Evolutionary conservation across 1,284 basidiomycete genomes (phyloP), one percentile per base, ranked within the genome.

Genomic region (Ceratobasidium sp.): DNA sequence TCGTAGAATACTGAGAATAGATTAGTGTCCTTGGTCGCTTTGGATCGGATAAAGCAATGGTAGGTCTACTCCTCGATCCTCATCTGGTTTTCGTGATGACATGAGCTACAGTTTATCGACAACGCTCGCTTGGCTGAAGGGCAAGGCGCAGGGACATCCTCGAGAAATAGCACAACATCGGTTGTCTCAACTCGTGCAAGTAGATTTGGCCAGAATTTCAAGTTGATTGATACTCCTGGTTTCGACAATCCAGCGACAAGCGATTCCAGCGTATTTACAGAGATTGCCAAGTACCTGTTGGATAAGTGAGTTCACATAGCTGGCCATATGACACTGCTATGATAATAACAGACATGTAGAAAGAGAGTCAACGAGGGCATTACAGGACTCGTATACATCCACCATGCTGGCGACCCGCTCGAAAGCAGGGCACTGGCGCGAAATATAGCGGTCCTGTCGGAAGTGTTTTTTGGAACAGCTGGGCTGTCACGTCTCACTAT

Each of bases 21-120:
- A n/a, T 8, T 32, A 69, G 66, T 46, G 18, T 69, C 2, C 35
- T 69, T 30, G 66, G 66, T 18, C 66, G 66, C 23, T 69, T 52
- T 26, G 66, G 66, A 21, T 52, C 66, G 7, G 66, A 52, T 5
- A 69, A 69, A 35, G 46, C 66, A n/a, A 32, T 43, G 8, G 66
- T 69, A 47, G 1, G 66, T n/a, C 1, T 18, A 13, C 1, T 28
- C 41, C 6, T 38, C 11, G 11, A 18, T 5, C 26, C 32, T 2
- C 13, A 26, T n/a, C 32, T 57, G 32, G 30, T 69, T n/a, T 30
- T 30, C 14, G 13, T 9, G 46, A 47, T 7, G 5, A 30, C 14
- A 4, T 67, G 8, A 4, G 7, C 11, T n/a, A 44, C 47, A 69
- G 66, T 69, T 58, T 41, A 9, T 54, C 30, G 54, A 57, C 13